Percentiles rank a stretch among this genome's conserved stretches.
phyloP scores from a whole-genome alignment of 2,329 filamentous ascomycete species.

The Fusarium devonianum region DNA sequence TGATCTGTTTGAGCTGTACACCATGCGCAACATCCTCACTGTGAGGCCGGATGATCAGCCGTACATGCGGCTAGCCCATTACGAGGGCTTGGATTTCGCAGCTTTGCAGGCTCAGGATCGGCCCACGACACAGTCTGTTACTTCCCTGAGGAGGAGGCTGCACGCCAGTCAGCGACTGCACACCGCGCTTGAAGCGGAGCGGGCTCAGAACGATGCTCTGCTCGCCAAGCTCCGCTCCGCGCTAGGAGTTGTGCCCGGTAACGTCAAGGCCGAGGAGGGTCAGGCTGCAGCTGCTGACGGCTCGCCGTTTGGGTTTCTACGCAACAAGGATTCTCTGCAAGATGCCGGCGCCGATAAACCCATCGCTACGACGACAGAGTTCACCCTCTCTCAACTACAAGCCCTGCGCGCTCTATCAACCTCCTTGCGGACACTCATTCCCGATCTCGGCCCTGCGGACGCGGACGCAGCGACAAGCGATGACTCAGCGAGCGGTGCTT shows the following conservation, averaged over 20 bases:
- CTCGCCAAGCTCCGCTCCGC: constrained; percentile 67
- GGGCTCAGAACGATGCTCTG: constrained; percentile 73
- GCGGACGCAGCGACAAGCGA: constrained; percentile 41
- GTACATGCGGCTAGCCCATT: constrained; percentile 86
- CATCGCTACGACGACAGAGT: constrained; percentile 75
- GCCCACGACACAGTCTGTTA: constrained; percentile 73
- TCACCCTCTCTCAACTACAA: constrained; percentile 83
- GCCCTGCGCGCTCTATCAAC: constrained; percentile 72
- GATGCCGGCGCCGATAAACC: constrained; percentile 61
- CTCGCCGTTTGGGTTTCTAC: constrained; percentile 64
- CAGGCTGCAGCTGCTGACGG: constrained; percentile 14
- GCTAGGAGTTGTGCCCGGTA: constrained; percentile 45
- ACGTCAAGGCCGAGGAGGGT: constrained; percentile 39
- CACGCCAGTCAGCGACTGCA: constrained; percentile 82
- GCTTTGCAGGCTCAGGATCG: constrained; percentile 32
- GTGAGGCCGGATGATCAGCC: constrained; percentile 72
- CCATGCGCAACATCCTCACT: constrained; percentile 82
- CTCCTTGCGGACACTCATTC: constrained; percentile 69
- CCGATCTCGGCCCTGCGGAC: constrained; percentile 59
- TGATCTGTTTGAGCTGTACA: constrained; percentile 88
- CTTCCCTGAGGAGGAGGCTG: constrained; percentile 74
- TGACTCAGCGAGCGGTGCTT: constrained; percentile 44
- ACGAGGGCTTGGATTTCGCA: constrained; percentile 70
- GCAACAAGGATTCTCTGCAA: constrained; percentile 58
- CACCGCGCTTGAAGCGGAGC: constrained; percentile 72